Evolutionary conservation across 1,284 basidiomycete species (phyloP), one percentile per base, ranked within the genome.

Genomic region (Apiotrichum gracile): DNA sequence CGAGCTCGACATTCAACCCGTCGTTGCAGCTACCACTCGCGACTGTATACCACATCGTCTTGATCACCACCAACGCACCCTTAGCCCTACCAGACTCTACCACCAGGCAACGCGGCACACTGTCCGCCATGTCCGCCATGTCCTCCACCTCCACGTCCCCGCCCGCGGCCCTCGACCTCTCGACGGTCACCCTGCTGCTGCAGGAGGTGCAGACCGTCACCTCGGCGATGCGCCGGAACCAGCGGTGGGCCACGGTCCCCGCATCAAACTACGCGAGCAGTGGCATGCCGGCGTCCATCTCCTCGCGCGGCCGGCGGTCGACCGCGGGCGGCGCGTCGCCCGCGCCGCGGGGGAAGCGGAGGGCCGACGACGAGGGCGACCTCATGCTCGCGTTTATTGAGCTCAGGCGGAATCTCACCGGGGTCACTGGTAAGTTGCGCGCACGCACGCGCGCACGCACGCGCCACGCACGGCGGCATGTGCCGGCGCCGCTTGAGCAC

Each of bases 211-310:
- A 93, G 51, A 81, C 90, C 13, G 88, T 98, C 63, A 96, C 91
- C 38, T 91, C 91, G 5, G 82, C 85, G n/a, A 96, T 98, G 90
- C 88, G 94, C 72, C 91, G 93, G 78, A 94, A 94, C 76, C 90
- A 91, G 45, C 84, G 91, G 47, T 94, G 91, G 91, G 86, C 91
- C 16, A 81, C 86, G 4, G 60, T 67, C 5, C 65, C 70, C 22
- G 58, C 67, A 1, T 64, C 67, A 1, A 62, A 59, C 1, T 70
- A 66, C 43, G 41, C 56, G 24, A 55, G 64, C 5, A 42, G 62
- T 0, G 54, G 63, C 10, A 45, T 67, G 3, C 67, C 65, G n/a
- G 61, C 69, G 4, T 63, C 64, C 16, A 56, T 69, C 22, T 47
- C 53, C 17, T 31, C 47, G 17, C 34, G 45, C 26, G 38, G 49